A percentile compares a stretch with the other conserved stretches of the same genome.
These are phyloP conservation scores for Picea mariana DNA, from an alignment of 83 land plant species.

Conservation along the genomic window DNA sequence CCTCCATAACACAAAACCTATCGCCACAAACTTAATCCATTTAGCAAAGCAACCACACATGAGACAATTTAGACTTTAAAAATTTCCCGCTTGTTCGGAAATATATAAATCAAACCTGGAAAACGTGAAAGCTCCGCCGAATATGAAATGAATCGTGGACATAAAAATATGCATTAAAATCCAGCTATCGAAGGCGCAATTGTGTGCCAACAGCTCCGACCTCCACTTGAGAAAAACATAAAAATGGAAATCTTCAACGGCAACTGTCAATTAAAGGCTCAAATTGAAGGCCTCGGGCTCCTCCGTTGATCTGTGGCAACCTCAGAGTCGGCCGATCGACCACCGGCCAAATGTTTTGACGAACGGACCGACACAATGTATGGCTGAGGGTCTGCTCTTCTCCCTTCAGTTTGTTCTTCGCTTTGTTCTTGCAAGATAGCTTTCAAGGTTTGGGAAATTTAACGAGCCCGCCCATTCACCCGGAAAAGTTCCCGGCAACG, in stretches of 20 bases:
- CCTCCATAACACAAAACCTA: not conserved
- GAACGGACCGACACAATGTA: not conserved
- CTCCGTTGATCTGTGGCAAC: not conserved
- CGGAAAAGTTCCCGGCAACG: not conserved
- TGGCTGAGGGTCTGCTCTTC: slow-evolving; percentile 12
- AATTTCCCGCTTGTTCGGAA: slow-evolving; percentile 13
- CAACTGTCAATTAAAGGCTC: not conserved
- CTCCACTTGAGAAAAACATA: no score
- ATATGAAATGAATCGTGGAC: not conserved
- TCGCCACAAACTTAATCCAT: not conserved
- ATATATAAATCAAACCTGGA: not conserved
- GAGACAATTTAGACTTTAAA: not conserved
- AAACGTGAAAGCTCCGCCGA: not conserved
- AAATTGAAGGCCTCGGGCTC: not conserved
- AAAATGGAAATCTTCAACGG: not conserved
- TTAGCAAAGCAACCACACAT: no score
- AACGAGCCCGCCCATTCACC: slow-evolving; percentile 11
- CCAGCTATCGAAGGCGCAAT: not conserved
- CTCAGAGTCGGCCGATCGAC: not conserved
- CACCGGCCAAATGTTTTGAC: not conserved
- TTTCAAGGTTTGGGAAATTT: slow-evolving; percentile 9
- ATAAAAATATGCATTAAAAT: not conserved
- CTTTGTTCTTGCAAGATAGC: slow-evolving; percentile 8
- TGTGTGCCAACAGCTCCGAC: not conserved
- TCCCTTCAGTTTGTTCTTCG: not conserved